Evolutionary conservation across 768 basidiomycete genomes (phyloP).

Genomic region (Trichaptum fuscoviolaceum): DNA sequence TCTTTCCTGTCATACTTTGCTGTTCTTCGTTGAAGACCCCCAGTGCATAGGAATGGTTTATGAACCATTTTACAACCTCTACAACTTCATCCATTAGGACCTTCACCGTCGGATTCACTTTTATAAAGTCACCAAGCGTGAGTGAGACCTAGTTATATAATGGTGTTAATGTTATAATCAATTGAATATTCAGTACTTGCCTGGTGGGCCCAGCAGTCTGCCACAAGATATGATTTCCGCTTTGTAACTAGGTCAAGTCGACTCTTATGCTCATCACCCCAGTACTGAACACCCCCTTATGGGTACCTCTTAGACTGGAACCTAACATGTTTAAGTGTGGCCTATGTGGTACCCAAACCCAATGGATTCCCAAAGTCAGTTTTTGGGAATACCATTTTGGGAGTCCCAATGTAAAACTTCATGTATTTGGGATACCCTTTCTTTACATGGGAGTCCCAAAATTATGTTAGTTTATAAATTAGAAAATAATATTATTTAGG

Average conservation of each 20-base stretch:
- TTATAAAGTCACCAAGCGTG: slow-evolving; percentile 29
- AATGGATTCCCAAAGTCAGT: no score
- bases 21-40: slow-evolving; percentile 9
- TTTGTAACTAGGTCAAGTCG: slow-evolving; percentile 12
- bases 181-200: slow-evolving; percentile 15
- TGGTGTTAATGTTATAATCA: background rate
- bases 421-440: no score
- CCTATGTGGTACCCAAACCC: no score
- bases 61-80: slow-evolving; percentile 11
- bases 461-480: no score
- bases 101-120: slow-evolving; percentile 13
- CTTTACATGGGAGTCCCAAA: no score
- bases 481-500: no score
- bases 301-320: no score
- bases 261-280: slow-evolving; percentile 3
- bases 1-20: slow-evolving; percentile 6
- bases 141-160: slow-evolving; percentile 12
- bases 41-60: slow-evolving; percentile 10
- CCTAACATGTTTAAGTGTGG: no score
- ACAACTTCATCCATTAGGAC: slow-evolving; percentile 7
- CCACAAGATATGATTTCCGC: slow-evolving; percentile 9
- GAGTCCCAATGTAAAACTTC: no score
- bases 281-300: no score
- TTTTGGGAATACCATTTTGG: no score
- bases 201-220: slow-evolving; percentile 20